Conservation (phyloP, 768 basidiomycete species). For the Baorangia bicolor region DNA sequence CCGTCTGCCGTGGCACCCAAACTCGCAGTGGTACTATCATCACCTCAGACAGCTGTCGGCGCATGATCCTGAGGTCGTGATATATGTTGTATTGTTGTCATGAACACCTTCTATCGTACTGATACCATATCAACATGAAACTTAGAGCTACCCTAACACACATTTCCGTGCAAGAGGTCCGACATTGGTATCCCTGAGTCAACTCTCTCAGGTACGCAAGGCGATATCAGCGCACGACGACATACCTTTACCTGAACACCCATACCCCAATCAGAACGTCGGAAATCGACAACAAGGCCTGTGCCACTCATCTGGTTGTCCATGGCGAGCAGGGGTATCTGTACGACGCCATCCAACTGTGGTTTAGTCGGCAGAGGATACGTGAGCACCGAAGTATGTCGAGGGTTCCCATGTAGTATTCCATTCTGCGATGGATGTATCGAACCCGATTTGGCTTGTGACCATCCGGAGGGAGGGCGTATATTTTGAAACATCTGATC, state of each 20-base stretch:
- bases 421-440: not conserved
- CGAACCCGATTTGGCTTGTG: not conserved
- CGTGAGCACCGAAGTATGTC: conserved; percentile 5
- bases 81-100: conserved; percentile 6
- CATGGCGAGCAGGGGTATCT: conserved; percentile 23
- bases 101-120: conserved; percentile 7
- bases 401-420: conserved; percentile 1
- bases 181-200: conserved; percentile 25
- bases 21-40: not conserved
- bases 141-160: conserved; percentile 9
- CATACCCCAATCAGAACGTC: conserved; percentile 23
- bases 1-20: conserved; percentile 45
- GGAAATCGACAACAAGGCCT: conserved; percentile 19
- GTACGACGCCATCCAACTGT: conserved; percentile 19
- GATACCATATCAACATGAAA: conserved; percentile 8
- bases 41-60: conserved; percentile 32
- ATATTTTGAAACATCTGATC: conserved; percentile 25
- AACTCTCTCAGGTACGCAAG: not conserved
- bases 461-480: not conserved
- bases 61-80: conserved; percentile 25
- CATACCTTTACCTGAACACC: conserved; percentile 23
- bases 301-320: conserved; percentile 23
- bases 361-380: conserved; percentile 22
- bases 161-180: conserved; percentile 23
- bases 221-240: not conserved